These are phyloP conservation scores for Rhodotorula babjevae DNA, from an alignment of 768 basidiomycete species.

Conservation along the genomic window DNA sequence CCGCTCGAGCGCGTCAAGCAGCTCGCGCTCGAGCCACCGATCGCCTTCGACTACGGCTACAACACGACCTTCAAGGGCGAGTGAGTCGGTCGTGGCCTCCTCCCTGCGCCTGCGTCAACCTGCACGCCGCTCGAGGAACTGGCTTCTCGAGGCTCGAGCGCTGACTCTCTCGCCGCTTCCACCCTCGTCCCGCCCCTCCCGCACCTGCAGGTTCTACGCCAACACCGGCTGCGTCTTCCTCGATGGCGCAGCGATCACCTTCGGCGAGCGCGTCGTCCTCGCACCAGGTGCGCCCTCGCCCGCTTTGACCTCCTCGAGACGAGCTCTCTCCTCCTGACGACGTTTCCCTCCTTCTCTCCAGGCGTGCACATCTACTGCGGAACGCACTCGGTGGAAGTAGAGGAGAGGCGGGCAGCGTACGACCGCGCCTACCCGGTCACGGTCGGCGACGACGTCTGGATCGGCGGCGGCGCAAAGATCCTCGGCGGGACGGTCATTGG, in stretches of 20 bases:
- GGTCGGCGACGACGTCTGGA: conserved; percentile 21
- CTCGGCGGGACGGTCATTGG: conserved; percentile 33
- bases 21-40: conserved; percentile 30
- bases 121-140: too few species aligned
- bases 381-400: conserved; percentile 31
- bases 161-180: too few species aligned
- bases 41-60: conserved; percentile 31
- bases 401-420: conserved; percentile 26
- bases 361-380: conserved; percentile 35
- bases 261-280: conserved; percentile 31
- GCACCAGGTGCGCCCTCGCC: conserved; percentile 1
- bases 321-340: too few species aligned
- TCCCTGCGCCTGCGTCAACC: too few species aligned
- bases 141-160: too few species aligned
- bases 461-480: conserved; percentile 26
- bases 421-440: conserved; percentile 34
- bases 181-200: neutral
- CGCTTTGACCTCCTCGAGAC: too few species aligned
- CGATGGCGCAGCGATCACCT: conserved; percentile 35
- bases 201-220: neutral
- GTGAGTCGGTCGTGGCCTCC: too few species aligned
- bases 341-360: neutral
- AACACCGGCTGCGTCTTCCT: neutral
- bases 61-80: conserved; percentile 36
- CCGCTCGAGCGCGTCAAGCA: neutral